Conservation (phyloP, 495 filamentous ascomycete species). For the Jackrogersella multiformis region DNA sequence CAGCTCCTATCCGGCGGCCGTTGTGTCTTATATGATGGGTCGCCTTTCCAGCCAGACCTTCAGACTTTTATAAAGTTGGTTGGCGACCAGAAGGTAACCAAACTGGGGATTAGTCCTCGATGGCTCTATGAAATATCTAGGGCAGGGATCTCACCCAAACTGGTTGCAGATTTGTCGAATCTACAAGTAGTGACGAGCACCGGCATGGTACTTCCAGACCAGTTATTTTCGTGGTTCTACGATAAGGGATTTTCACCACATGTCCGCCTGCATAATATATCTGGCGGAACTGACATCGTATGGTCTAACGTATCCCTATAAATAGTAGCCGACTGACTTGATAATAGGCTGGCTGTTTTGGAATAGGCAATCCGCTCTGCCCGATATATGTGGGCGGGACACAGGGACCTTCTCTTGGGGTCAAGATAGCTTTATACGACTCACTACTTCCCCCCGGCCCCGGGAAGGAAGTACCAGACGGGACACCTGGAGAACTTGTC, state of each 20-base stretch:
- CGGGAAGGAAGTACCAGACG: conserved; percentile 64
- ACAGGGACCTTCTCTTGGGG: conserved; percentile 69
- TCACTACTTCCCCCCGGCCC: conserved; percentile 63
- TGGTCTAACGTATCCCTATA: conserved; percentile 12
- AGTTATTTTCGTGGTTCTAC: conserved; percentile 84
- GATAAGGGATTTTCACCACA: conserved; percentile 73
- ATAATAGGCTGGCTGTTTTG: conserved; percentile 70
- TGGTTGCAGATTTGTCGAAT: conserved; percentile 67
- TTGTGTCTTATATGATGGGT: conserved; percentile 77
- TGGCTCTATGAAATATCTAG: conserved; percentile 77
- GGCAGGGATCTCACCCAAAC: conserved; percentile 63
- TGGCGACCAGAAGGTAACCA: conserved; percentile 66
- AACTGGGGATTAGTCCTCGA: conserved; percentile 75
- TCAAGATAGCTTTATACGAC: conserved; percentile 74
- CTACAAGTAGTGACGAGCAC: conserved; percentile 71
- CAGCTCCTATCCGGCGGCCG: conserved; percentile 64
- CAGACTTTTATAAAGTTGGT: conserved; percentile 66
- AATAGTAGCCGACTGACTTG: conserved; percentile 6
- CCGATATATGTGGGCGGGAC: conserved; percentile 78
- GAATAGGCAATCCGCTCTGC: conserved; percentile 70
- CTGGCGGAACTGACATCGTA: conserved; percentile 80
- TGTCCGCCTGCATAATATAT: conserved; percentile 75
- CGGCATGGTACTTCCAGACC: conserved; percentile 79
- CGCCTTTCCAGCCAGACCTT: conserved; percentile 74
- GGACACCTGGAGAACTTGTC: conserved; percentile 77